Base-by-base conservation (phyloP, 2,329 filamentous ascomycete species). In the Monosporascus ibericus region DNA sequence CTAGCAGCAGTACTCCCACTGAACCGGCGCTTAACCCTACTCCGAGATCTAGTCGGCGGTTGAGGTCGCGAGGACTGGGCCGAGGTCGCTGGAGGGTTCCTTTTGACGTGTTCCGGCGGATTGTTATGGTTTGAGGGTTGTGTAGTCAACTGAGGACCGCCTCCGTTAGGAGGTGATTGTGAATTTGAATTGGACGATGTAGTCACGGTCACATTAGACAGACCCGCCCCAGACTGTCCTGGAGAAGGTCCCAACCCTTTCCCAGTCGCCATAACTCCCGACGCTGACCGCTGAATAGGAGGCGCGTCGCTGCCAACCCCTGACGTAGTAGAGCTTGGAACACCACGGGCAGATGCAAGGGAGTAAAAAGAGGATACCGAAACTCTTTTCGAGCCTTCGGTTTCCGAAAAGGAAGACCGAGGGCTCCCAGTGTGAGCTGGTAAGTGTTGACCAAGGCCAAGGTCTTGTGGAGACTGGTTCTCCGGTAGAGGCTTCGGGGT, bases 1-100 rank as follows among this genome's bases (percentile, higher is more conserved):
- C 88, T 94, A 39, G 86, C 82, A n/a, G 78, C 85, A 39, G 88
- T 92, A 69, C 89, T 94, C 24, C 84, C 86, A 63, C 90, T 95
- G 60, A 94, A 85, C 55, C 90, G 81, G 56, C 90, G 78, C 67
- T 89, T 87, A 20, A 77, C 82, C 63, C 80, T 77, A 64, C 88
- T 90, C 44, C 86, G 81, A 47, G 86, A 87, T 58, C 79, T 73
- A 50, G 78, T 76, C 9, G 76, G 76, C 53, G 63, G 55, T 27
- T 78, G 76, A 15, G 74, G 58, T 44, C 78, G 74, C 51, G 66
- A 53, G 14, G 55, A 54, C 2, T 65, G 58, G 46, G 59, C 61
- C 9, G 68, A 65, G 25, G 71, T 58, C 27, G 66, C 59, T 34
- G 63, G 57, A 50, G 65, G 58, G 50, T 67, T 73, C 47, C 75